phyloP scores from a whole-genome alignment of 768 basidiomycete species.

The Hygrocybe punicea region DNA sequence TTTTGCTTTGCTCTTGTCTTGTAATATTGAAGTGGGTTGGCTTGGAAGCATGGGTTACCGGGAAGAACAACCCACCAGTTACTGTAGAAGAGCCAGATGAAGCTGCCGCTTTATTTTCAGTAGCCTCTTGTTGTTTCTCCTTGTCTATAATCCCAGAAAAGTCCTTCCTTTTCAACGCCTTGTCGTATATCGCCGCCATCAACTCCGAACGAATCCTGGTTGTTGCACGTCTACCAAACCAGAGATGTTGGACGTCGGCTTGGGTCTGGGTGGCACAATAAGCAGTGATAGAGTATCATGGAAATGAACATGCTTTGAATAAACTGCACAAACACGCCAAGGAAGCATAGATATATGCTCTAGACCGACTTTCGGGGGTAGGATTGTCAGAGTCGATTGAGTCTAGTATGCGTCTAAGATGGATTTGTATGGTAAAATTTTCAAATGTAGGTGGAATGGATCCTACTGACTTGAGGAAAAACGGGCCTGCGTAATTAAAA shows the following conservation, averaged over 20 bases:
- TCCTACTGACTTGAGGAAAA: slow-evolving; percentile 68
- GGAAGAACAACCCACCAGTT: neutral
- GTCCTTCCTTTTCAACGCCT: slow-evolving; percentile 79
- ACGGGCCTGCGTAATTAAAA: slow-evolving; percentile 79
- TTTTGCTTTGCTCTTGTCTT: slow-evolving; percentile 33
- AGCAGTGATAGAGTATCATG: neutral
- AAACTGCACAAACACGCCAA: slow-evolving; percentile 65
- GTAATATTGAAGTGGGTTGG: neutral
- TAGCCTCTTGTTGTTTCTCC: slow-evolving; percentile 34
- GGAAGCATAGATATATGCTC: slow-evolving; percentile 76
- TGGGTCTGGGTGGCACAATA: slow-evolving; percentile 41
- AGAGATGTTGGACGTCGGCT: slow-evolving; percentile 71
- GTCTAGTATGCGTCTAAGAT: slow-evolving; percentile 53
- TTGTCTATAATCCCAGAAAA: slow-evolving; percentile 72
- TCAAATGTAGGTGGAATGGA: neutral
- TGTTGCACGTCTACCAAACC: slow-evolving; percentile 73
- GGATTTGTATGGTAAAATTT: slow-evolving; percentile 8
- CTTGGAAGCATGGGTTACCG: neutral
- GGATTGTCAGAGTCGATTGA: slow-evolving; percentile 45
- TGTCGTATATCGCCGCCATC: slow-evolving; percentile 80
- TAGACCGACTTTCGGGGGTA: slow-evolving; percentile 48
- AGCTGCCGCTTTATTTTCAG: slow-evolving; percentile 29
- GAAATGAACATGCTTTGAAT: slow-evolving; percentile 41
- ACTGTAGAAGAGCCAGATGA: slow-evolving; percentile 48
- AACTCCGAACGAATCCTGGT: slow-evolving; percentile 74